Percentiles rank a stretch among this genome's conserved stretches.
phyloP scores from a whole-genome alignment of 345 rosid genomes.

The Melaleuca alternifolia region DNA sequence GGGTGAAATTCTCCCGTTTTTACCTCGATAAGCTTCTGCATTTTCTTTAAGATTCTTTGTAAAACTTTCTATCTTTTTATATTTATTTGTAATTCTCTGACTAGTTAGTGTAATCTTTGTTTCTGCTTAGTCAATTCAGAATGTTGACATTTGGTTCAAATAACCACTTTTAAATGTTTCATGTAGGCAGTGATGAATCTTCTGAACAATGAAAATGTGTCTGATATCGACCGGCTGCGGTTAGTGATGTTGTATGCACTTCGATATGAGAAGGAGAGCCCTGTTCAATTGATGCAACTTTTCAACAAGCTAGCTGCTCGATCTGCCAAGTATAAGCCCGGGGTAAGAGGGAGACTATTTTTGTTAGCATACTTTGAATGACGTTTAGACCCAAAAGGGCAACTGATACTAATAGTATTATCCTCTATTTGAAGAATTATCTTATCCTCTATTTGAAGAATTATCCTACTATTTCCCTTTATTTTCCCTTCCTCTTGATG shows the following conservation, averaged over 20 bases:
- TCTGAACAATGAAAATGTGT: slow-evolving; percentile 67
- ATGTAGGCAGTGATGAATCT: slow-evolving; percentile 91
- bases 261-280: slow-evolving; percentile 96
- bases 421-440: neutral
- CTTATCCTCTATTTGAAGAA: neutral
- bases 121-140: neutral
- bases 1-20: neutral
- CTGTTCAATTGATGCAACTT: slow-evolving; percentile 96
- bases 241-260: slow-evolving; percentile 90
- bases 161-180: neutral
- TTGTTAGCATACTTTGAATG: neutral
- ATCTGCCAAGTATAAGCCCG: slow-evolving; percentile 89
- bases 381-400: neutral
- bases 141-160: neutral
- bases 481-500: neutral
- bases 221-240: slow-evolving; percentile 79
- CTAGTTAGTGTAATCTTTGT: neutral
- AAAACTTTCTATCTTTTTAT: neutral
- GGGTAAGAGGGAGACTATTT: slow-evolving; percentile 39
- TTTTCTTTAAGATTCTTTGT: neutral
- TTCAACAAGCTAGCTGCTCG: slow-evolving; percentile 84
- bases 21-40: neutral
- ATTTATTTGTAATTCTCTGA: neutral
- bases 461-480: neutral
- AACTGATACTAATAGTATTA: neutral